phyloP scores from a whole-genome alignment of 495 filamentous ascomycete genomes.

The Hypoxylon crocopeplum region DNA sequence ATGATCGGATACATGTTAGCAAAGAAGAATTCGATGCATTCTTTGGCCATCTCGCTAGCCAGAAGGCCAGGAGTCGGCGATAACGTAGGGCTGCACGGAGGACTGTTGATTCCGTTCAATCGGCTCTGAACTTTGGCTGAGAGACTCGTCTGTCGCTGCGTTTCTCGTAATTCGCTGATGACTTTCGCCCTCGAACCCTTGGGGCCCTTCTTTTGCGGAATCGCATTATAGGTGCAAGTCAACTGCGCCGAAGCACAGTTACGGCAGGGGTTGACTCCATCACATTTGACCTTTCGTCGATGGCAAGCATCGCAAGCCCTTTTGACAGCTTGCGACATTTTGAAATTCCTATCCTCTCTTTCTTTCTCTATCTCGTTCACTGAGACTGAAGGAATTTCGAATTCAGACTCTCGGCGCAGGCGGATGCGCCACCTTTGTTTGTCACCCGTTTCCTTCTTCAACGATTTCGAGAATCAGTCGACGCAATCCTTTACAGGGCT shows the following conservation, averaged over 20 bases:
- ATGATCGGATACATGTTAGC: slow-evolving; percentile 82
- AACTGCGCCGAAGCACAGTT: slow-evolving; percentile 73
- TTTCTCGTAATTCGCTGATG: slow-evolving; percentile 76
- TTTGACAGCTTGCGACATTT: slow-evolving; percentile 65
- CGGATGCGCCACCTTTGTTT: slow-evolving; percentile 16
- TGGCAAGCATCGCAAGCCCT: slow-evolving; percentile 84
- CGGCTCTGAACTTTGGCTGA: slow-evolving; percentile 56
- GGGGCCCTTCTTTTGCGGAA: slow-evolving; percentile 85
- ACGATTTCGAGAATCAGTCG: slow-evolving; percentile 29
- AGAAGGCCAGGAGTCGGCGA: slow-evolving; percentile 64
- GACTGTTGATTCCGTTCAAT: slow-evolving; percentile 51
- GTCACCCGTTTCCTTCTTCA: slow-evolving; percentile 20
- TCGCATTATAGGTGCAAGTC: slow-evolving; percentile 80
- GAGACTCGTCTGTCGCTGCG: slow-evolving; percentile 65
- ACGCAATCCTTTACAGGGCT: slow-evolving; percentile 24
- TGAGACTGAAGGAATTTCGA: slow-evolving; percentile 2
- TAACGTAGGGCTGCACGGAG: slow-evolving; percentile 52
- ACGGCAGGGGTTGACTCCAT: slow-evolving; percentile 72
- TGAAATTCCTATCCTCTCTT: slow-evolving; percentile 12
- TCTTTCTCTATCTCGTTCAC: neutral
- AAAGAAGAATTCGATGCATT: slow-evolving; percentile 85
- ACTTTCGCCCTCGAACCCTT: slow-evolving; percentile 84
- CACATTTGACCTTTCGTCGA: slow-evolving; percentile 82
- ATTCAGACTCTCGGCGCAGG: slow-evolving; percentile 8
- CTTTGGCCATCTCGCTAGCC: slow-evolving; percentile 65